Evolutionary conservation across 805 yeast species (phyloP).

Genomic region (Wickerhamiella alocasiicola): DNA sequence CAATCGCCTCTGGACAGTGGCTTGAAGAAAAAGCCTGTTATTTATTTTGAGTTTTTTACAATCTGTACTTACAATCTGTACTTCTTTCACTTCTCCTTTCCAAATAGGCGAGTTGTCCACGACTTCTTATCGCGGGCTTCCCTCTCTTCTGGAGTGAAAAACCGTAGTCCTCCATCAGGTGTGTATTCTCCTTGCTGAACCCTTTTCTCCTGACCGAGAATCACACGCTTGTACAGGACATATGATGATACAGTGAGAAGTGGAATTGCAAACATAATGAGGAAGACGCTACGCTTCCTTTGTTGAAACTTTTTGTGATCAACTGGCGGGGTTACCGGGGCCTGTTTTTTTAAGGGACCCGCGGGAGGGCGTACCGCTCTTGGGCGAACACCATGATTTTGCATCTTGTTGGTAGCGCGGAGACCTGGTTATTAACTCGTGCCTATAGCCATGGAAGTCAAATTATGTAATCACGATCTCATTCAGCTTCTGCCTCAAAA

Average conservation of each 20-base stretch:
- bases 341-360: constrained; percentile 1
- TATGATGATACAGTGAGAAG: constrained; percentile 22
- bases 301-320: constrained; percentile 10
- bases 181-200: constrained; percentile 37
- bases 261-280: constrained; percentile 26
- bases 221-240: constrained; percentile 25
- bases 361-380: constrained; percentile 6
- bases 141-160: constrained; percentile 34
- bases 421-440: not conserved
- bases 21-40: too few species aligned
- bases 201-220: constrained; percentile 33
- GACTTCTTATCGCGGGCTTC: constrained; percentile 28
- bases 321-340: not conserved
- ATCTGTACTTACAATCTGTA: not conserved
- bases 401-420: not conserved
- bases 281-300: constrained; percentile 20
- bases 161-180: constrained; percentile 34
- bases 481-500: not conserved
- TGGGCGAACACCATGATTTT: not conserved
- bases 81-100: constrained; percentile 26
- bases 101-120: constrained; percentile 34
- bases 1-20: too few species aligned
- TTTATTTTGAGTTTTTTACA: too few species aligned
- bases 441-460: not conserved
- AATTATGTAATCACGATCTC: not conserved